Percentiles rank a stretch among this genome's conserved stretches.
phyloP scores from a whole-genome alignment of 2,329 filamentous ascomycete species.

The Meredithiella fracta region DNA sequence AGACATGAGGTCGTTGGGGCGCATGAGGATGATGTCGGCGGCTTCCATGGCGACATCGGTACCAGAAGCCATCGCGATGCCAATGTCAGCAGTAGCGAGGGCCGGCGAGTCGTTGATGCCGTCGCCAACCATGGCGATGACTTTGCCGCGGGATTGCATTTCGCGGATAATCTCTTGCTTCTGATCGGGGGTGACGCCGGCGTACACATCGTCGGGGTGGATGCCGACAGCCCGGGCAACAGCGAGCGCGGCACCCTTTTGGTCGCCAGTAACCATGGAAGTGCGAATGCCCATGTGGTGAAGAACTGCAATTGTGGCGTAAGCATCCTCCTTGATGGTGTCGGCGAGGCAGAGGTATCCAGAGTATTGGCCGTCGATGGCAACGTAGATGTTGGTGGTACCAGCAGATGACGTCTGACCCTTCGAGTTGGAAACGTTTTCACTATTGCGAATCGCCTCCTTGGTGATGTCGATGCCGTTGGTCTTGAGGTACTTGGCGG shows the following conservation, averaged over 20 bases:
- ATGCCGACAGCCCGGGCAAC: conserved; percentile 78
- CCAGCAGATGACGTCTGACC: conserved; percentile 37
- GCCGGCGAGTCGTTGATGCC: conserved; percentile 97
- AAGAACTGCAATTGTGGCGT: conserved; percentile 64
- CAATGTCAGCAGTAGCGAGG: conserved; percentile 78
- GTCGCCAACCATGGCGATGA: conserved; percentile 93
- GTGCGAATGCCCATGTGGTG: conserved; percentile 72
- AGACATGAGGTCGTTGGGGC: conserved; percentile 75
- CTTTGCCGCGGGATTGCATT: conserved; percentile 56
- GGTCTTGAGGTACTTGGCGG: conserved; percentile 57
- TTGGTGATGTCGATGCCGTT: conserved; percentile 51
- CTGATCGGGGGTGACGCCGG: conserved; percentile 77
- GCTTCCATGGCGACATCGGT: conserved; percentile 98
- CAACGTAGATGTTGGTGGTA: conserved; percentile 80
- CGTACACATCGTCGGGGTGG: conserved; percentile 54
- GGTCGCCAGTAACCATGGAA: conserved; percentile 88
- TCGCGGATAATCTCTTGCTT: conserved; percentile 73
- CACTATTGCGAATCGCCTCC: conserved; percentile 45
- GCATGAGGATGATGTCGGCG: conserved; percentile 90
- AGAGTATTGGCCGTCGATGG: conserved; percentile 65
- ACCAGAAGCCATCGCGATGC: conserved; percentile 80
- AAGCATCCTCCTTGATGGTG: conserved; percentile 76
- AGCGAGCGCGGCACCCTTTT: conserved; percentile 63
- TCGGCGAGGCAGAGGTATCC: conserved; percentile 76
- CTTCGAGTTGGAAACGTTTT: conserved; percentile 24